phyloP scores from a whole-genome alignment of 306 rosid genomes.

The Lithocarpus polystachyus region DNA sequence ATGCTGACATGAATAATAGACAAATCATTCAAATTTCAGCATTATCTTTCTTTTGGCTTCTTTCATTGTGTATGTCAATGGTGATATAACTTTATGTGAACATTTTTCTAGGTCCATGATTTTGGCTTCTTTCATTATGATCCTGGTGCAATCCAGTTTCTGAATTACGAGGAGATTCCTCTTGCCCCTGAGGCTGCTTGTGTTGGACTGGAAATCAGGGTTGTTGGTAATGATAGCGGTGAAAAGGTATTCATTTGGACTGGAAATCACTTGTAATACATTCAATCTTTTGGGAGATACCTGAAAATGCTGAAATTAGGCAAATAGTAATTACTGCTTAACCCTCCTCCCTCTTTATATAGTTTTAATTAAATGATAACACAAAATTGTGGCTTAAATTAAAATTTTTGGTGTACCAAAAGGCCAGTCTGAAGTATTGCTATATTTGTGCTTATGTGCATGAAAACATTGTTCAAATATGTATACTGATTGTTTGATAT shows the following conservation, averaged over 20 bases:
- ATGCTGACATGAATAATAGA: not conserved
- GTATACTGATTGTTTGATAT: not conserved
- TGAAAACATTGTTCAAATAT: not conserved
- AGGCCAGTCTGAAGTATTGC: not conserved
- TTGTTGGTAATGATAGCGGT: conserved; percentile 97
- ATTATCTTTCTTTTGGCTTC: not conserved
- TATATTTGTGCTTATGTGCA: not conserved
- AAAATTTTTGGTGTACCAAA: not conserved
- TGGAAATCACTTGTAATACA: not conserved
- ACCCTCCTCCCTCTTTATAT: too few species aligned
- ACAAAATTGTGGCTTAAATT: not conserved
- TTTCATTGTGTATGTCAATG: conserved; percentile 2
- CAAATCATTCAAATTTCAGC: not conserved
- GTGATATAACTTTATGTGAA: conserved; percentile 19
- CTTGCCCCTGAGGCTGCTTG: conserved; percentile 87
- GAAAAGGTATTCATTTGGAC: conserved; percentile 70
- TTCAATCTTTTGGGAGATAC: not conserved
- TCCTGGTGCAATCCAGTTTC: conserved; percentile 75
- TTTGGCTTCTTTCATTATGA: conserved; percentile 94
- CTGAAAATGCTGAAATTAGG: too few species aligned
- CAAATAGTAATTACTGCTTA: too few species aligned
- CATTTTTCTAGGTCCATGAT: conserved; percentile 77
- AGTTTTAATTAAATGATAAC: not conserved
- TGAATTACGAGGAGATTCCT: conserved; percentile 83
- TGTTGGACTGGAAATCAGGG: conserved; percentile 95